A percentile compares a stretch with the other conserved stretches of the same genome.
Conservation (phyloP, 768 basidiomycete genomes). For the Glaciozyma antarctica region DNA sequence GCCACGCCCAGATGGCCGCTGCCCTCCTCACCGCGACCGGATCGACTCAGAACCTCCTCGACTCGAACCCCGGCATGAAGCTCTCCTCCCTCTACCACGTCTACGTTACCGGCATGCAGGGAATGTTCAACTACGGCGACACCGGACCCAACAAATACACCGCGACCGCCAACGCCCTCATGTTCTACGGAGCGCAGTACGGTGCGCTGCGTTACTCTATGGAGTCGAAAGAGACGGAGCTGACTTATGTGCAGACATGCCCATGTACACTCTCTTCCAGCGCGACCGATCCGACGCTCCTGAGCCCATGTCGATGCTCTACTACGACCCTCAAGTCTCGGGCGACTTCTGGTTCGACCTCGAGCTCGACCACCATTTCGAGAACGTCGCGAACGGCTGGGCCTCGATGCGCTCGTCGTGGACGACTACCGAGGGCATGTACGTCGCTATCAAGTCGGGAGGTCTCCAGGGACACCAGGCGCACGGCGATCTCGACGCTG, state of each 20-base stretch:
- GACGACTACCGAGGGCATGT: slow-evolving; percentile 76
- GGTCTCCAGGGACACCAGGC: slow-evolving; percentile 73
- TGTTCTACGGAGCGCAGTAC: slow-evolving; percentile 65
- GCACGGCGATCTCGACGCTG: slow-evolving; percentile 67
- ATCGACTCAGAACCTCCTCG: slow-evolving; percentile 62
- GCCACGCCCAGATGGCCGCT: slow-evolving; percentile 70
- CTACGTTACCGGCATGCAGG: slow-evolving; percentile 43
- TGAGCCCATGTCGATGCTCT: slow-evolving; percentile 58
- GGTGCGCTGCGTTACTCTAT: slow-evolving; percentile 13
- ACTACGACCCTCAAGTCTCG: slow-evolving; percentile 73
- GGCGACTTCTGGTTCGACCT: slow-evolving; percentile 90
- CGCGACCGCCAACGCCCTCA: slow-evolving; percentile 77
- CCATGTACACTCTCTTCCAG: slow-evolving; percentile 75
- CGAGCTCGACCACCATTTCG: slow-evolving; percentile 73
- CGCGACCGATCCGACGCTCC: slow-evolving; percentile 71
- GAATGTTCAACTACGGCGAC: slow-evolving; percentile 48
- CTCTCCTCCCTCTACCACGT: slow-evolving; percentile 81
- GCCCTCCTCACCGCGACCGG: slow-evolving; percentile 78
- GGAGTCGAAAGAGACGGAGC: no score
- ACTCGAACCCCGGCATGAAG: slow-evolving; percentile 58
- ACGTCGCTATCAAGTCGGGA: slow-evolving; percentile 82
- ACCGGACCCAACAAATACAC: slow-evolving; percentile 91
- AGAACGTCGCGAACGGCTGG: slow-evolving; percentile 67
- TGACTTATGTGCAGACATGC: slow-evolving; percentile 39
- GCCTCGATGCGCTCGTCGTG: slow-evolving; percentile 82